These are phyloP conservation scores for Moesziomyces globuligerus DNA, from an alignment of 1,284 basidiomycete genomes.

Conservation along the genomic window DNA sequence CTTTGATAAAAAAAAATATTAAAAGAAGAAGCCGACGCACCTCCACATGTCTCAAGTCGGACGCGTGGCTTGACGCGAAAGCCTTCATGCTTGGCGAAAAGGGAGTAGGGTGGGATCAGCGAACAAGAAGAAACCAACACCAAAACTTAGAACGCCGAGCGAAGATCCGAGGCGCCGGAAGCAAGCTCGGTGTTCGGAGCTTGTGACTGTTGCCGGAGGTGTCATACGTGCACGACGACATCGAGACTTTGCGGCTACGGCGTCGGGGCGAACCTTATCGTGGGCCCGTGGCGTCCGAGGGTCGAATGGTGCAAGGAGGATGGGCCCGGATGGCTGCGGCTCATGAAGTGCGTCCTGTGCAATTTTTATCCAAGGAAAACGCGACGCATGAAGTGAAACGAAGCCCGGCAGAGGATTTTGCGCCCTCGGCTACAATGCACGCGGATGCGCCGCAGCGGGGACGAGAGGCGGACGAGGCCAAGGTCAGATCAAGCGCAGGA, in stretches of 20 bases:
- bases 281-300: no score
- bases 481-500: no score
- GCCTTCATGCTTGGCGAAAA: constrained; percentile 1
- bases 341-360: neutral
- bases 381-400: constrained; percentile 9
- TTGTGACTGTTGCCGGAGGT: neutral
- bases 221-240: neutral
- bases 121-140: no score
- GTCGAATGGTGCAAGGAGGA: constrained; percentile 3
- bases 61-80: constrained; percentile 30
- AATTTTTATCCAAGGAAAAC: neutral
- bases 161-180: neutral
- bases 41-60: constrained; percentile 22
- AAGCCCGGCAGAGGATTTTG: constrained; percentile 1
- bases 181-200: no score
- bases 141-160: neutral
- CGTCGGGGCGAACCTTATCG: neutral
- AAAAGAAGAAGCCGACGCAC: constrained; percentile 6
- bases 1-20: no score
- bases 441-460: constrained; percentile 1
- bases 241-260: neutral
- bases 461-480: constrained; percentile 1
- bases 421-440: constrained; percentile 13
- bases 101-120: neutral
- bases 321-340: neutral